Base-by-base conservation (phyloP, 2,329 filamentous ascomycete species). In the Pestalotiopsis sp. region DNA sequence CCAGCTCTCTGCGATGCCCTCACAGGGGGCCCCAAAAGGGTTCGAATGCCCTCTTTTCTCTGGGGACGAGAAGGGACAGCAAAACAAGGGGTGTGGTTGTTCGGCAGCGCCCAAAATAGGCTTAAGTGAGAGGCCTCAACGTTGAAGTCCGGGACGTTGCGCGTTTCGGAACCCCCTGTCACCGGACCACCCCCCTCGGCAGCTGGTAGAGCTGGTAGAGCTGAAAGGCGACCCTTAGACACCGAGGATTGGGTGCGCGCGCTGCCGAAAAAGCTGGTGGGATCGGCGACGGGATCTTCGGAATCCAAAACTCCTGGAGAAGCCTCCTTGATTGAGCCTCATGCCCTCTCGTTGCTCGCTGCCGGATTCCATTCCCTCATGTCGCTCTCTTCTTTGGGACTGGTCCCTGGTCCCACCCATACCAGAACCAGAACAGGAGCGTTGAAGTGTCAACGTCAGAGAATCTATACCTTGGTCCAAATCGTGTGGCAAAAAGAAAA, bases 151-250 rank as follows among this genome's bases (percentile, higher is more conserved):
- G 68, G 66, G 45, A 67, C 69, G 63, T 41, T 64, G 38, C 57
- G 56, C 56, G 69, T 70, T 70, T 69, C 68, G 57, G 52, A 69
- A 61, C 62, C 68, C 45, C 68, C 65, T 67, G 65, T 52, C 65
- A 36, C 25, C 38, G 20, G 20, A 36, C n/a, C 25, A 12, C 41
- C 63, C 41, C 63, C 20, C 36, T 66, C 23, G 63, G 63, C 52
- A 58, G 45, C 45, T 52, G 45, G 45, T 52, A 17, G 45, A 49
- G 23, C 59, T 62, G 36, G 38, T 14, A 39, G 38, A 36, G 59
- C 17, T 17, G 38, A 6, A 31, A 31, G 12, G 14, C 12, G 60
- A 38, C 31, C 23, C 20, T 39, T 13, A 20, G 25, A 14, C 4
- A 49, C 41, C 41, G n/a, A 49, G 25, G 11, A 4, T 58, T 27